Conservation (phyloP, 1,139 yeast species). For the Diutina rugosa region DNA sequence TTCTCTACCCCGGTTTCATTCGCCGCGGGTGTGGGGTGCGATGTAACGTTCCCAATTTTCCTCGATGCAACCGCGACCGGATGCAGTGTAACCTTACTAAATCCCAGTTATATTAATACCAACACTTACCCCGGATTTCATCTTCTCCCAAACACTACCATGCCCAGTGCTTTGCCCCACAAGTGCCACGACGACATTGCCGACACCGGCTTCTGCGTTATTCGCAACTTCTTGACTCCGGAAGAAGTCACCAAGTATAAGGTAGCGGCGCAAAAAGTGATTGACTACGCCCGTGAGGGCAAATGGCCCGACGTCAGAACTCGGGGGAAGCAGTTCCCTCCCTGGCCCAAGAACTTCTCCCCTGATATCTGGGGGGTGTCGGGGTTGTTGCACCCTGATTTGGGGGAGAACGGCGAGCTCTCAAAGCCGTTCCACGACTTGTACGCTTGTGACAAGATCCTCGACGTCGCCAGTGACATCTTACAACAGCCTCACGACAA, state of each 20-base stretch:
- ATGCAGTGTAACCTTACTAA: not conserved
- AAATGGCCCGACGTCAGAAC: slow-evolving; percentile 42
- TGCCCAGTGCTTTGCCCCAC: slow-evolving; percentile 1
- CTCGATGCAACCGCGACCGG: not conserved
- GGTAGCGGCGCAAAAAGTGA: slow-evolving; percentile 27
- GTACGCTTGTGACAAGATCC: slow-evolving; percentile 29
- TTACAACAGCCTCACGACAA: slow-evolving; percentile 24
- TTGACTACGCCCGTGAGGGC: slow-evolving; percentile 34
- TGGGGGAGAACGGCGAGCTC: slow-evolving; percentile 15
- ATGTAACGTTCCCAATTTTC: not conserved
- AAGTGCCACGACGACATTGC: slow-evolving; percentile 21
- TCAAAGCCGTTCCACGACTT: slow-evolving; percentile 30
- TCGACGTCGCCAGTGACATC: slow-evolving; percentile 30
- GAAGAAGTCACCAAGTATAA: slow-evolving; percentile 27
- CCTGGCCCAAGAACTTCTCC: slow-evolving; percentile 42
- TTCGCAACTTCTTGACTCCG: slow-evolving; percentile 26
- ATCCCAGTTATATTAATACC: not conserved
- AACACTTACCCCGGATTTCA: not conserved
- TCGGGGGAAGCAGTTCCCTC: slow-evolving; percentile 45
- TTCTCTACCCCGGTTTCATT: not conserved
- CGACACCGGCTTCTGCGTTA: slow-evolving; percentile 31
- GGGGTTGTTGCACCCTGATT: slow-evolving; percentile 38
- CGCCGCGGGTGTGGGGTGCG: not conserved
- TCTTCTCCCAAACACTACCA: not conserved
- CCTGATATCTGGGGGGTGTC: slow-evolving; percentile 49